Evolutionary conservation across 106 monocot genomes (phyloP), one percentile per base, ranked within the genome.

Genomic region (Iris macrosiphon): DNA sequence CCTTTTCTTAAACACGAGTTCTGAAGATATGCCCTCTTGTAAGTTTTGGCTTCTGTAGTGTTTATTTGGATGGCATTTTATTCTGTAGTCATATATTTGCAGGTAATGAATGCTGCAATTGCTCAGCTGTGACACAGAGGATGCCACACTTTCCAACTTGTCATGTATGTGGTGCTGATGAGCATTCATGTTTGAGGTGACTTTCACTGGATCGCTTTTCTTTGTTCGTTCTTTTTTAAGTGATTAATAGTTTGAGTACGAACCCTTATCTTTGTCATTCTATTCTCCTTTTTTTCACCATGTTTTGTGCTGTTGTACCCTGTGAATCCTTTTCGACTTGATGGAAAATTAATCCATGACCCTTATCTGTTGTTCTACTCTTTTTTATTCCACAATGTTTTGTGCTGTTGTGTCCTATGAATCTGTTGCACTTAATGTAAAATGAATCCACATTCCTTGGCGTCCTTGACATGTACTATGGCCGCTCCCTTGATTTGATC

Each of bases 181-280:
- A 64, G 34, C 57, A 64, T 30, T 47, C 55, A 54, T 45, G 70
- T 57, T 72, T 75, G 44, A 84, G 84, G 90, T 90, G 52, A 59
- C 47, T 49, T 5, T 59, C 38, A 35, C 7, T 38, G 7, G 26
- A 26, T 40, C 7, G 20, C 7, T 2, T 25, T 21, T 40, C 30
- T 29, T 44, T 34, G 46, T 20, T 37, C 27, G 20, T 37, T 49
- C 32, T 21, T 40, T 15, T 32, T 35, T 55, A 16, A 55, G 17
- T 1, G 14, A 19, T n/a, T 44, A 19, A n/a, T 2, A 2, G 44
- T 44, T 6, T 2, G 14, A 11, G 2, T 44, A 44, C 14, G n/a
- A 6, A 6, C 5, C 18, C 18, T 6, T 44, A 17, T 19, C 18
- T 19, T 37, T 37, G 22, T 37, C 17, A 3, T 16, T 35, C 18